Base-by-base conservation (phyloP, 2,329 filamentous ascomycete species). In the Cytospora chrysosperma region DNA sequence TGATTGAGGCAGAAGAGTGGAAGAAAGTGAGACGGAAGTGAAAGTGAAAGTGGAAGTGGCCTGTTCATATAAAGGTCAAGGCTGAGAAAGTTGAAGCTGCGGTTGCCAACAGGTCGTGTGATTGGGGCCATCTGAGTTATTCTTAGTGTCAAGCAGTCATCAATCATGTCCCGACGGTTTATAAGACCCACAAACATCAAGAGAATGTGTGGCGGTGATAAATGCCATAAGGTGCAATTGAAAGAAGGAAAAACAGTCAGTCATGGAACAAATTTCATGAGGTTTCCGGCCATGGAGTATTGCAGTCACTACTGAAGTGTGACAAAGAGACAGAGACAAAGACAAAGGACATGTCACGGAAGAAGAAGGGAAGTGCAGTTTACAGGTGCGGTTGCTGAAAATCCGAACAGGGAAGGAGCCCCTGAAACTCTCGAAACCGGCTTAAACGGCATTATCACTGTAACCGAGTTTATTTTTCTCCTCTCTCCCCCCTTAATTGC, bases 391-490 rank as follows among this genome's bases (percentile, higher is more conserved):
- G 24, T 32, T 30, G 49, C 50, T 34, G 34, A 28, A 12, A 24
- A 37, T 56, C 63, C 63, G 47, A 60, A 62, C 56, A 52, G 43
- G 60, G 63, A 59, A 65, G 54, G 51, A 21, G 52, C 52, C 56
- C 62, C 56, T 65, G 55, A 61, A 62, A 43, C 55, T 47, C 30
- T 8, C 50, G 19, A 40, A 28, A 40, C 59, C n/a, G 43, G 21
- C 43, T 19, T 56, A 53, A 34, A 30, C 37, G 37, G 28, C 17
- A 56, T 30, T 43, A 49, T 28, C 28, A 7, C 17, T 62, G 2
- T 52, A 52, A 56, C 17, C 52, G 37, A 51, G 49, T 43, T 21
- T 40, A 19, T 37, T 37, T 49, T n/a, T 13, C 37, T 10, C 27
- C n/a, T n/a, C n/a, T n/a, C 13, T 21, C 27, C 13, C 49, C 26